Conservation (phyloP, 768 basidiomycete species). For the Kwoniella europaea region DNA sequence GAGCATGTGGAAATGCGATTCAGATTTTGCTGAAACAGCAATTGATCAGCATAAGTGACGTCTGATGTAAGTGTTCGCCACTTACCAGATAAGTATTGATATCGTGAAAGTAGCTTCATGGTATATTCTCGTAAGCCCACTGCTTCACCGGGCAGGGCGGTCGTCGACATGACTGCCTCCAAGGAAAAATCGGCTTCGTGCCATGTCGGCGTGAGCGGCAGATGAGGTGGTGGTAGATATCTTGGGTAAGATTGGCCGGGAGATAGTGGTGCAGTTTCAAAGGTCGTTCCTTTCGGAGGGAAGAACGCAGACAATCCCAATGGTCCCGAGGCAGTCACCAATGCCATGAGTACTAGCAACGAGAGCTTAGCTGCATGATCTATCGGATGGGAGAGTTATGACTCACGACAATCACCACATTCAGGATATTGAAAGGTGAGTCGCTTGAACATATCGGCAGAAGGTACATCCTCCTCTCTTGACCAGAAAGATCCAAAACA, state of each 20-base stretch:
- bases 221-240: constrained; percentile 52
- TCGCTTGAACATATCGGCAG: constrained; percentile 55
- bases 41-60: constrained; percentile 22
- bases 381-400: neutral
- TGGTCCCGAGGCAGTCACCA: constrained; percentile 53
- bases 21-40: constrained; percentile 18
- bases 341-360: constrained; percentile 45
- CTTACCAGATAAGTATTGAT: constrained; percentile 51
- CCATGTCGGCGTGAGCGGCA: constrained; percentile 54
- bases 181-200: constrained; percentile 55
- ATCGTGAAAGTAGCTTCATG: constrained; percentile 53
- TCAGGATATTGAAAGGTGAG: constrained; percentile 54
- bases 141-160: constrained; percentile 39
- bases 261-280: constrained; percentile 13
- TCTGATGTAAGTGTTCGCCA: neutral
- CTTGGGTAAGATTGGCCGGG: constrained; percentile 20
- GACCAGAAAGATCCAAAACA: constrained; percentile 57
- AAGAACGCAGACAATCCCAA: constrained; percentile 54
- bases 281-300: constrained; percentile 43
- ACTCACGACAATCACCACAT: constrained; percentile 57
- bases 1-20: constrained; percentile 55
- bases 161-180: constrained; percentile 37
- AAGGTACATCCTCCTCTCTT: constrained; percentile 26
- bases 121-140: constrained; percentile 42
- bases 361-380: too few relatives aligned